Evolutionary conservation across 1,139 yeast species (phyloP).

Genomic region (Lodderomyces theae): DNA sequence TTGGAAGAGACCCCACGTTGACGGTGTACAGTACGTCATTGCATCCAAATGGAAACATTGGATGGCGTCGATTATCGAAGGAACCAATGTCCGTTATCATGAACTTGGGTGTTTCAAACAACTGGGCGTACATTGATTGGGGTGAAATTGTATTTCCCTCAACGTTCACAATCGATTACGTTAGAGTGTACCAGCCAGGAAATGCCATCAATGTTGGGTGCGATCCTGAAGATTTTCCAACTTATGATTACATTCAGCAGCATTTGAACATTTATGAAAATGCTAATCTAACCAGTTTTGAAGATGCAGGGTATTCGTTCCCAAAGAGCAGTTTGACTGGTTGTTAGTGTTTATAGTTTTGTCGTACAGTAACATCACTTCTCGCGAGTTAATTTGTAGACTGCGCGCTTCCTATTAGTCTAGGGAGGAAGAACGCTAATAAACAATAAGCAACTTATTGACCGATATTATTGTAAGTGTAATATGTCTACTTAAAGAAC

Average conservation of each 20-base stretch:
- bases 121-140: constrained; percentile 87
- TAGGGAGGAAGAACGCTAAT: too few species aligned
- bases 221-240: constrained; percentile 74
- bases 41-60: constrained; percentile 82
- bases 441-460: too few species aligned
- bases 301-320: constrained; percentile 59
- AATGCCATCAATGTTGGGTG: constrained; percentile 56
- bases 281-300: constrained; percentile 64
- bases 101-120: constrained; percentile 76
- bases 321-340: constrained; percentile 45
- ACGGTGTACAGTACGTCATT: constrained; percentile 61
- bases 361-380: too few species aligned
- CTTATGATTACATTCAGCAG: constrained; percentile 63
- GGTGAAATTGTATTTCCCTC: constrained; percentile 65
- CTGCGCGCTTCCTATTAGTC: too few species aligned
- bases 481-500: too few species aligned
- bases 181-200: constrained; percentile 74
- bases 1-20: constrained; percentile 65
- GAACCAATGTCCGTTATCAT: constrained; percentile 84
- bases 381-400: too few species aligned
- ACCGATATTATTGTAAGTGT: too few species aligned
- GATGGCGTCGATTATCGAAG: constrained; percentile 68
- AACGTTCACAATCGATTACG: constrained; percentile 66
- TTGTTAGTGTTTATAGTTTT: constrained; percentile 8
- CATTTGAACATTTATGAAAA: constrained; percentile 65